These are phyloP conservation scores for Zasmidium citrigriseum DNA, from an alignment of 2,329 filamentous ascomycete species.

Conservation along the genomic window DNA sequence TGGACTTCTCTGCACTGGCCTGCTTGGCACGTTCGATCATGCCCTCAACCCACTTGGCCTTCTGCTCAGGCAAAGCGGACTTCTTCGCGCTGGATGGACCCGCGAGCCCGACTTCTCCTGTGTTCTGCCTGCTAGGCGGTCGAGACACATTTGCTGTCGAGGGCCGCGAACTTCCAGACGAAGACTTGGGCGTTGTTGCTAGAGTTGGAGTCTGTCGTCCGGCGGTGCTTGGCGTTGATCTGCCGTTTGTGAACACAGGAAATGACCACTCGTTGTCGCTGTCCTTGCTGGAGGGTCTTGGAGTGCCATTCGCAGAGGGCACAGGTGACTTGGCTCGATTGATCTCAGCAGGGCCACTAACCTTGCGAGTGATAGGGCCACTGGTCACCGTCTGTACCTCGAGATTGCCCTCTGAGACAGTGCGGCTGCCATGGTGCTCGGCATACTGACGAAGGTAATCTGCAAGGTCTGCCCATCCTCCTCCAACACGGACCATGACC, in stretches of 20 bases:
- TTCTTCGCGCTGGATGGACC: slow-evolving; percentile 22
- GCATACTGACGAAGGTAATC: slow-evolving; percentile 95
- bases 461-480: slow-evolving; percentile 95
- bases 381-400: slow-evolving; percentile 53
- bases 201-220: slow-evolving; percentile 3
- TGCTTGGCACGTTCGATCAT: slow-evolving; percentile 78
- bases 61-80: slow-evolving; percentile 59
- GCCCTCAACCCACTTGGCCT: slow-evolving; percentile 77
- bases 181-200: slow-evolving; percentile 18
- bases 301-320: slow-evolving; percentile 2
- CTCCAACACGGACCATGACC: slow-evolving; percentile 96
- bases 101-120: slow-evolving; percentile 20
- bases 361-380: slow-evolving; percentile 26
- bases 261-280: slow-evolving; percentile 12
- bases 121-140: slow-evolving; percentile 24
- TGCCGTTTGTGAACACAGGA: slow-evolving; percentile 9
- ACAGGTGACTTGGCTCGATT: slow-evolving; percentile 15
- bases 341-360: slow-evolving; percentile 30
- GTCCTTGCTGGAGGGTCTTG: slow-evolving; percentile 21
- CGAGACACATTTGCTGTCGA: slow-evolving; percentile 26
- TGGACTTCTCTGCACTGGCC: slow-evolving; percentile 55
- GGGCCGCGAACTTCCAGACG: slow-evolving; percentile 24
- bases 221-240: slow-evolving; percentile 6
- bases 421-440: slow-evolving; percentile 80
- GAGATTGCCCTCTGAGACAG: slow-evolving; percentile 55